Base-by-base conservation (phyloP, 345 rosid genomes). In the Ailanthus altissimus region DNA sequence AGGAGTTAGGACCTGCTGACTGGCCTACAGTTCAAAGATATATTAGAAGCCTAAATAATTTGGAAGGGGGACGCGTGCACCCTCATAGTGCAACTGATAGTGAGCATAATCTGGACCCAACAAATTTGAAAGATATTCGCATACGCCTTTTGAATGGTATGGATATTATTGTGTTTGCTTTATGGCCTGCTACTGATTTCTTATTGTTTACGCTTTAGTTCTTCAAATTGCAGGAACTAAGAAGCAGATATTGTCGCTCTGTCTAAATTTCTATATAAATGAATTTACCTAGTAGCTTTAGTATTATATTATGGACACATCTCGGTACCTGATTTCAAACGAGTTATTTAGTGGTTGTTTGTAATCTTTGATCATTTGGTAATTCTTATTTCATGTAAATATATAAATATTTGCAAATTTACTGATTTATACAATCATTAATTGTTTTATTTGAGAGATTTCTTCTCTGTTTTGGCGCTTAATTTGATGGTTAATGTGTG, bases 1-100 rank as follows among this genome's bases (percentile, higher is more conserved):
- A 95, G 83, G 98, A 96, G 83, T 88, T 95, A 71, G 98, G 99
- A 86, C 98, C 98, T 81, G 91, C 87, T 70, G 99, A 95, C 80
- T 95, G 99, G 99, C 84, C 91, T 43, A 89, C 94, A 25, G 96
- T 95, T 67, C 88, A 90, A 80, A 89, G 84, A 74, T 90, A 92
- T 61, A 92, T 93, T 66, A 23, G 83, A 72, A 87, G 92, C 89
- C 80, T 95, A 67, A 79, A 93, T 75, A 76, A 86, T 83, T 78
- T 89, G 84, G 94, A 90, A 65, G 97, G 83, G 80, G 89, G 72
- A 68, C 69, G 51, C 18, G 81, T 81, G 53, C 94, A 93, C 77
- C 98, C 98, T 80, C 90, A 88, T 79, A 61, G 73, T 77, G 75
- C 84, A 64, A 73, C 88, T 62, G 85, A 81, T 73, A 50, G 71